These are phyloP conservation scores for Curvularia spicifera DNA, from an alignment of 2,329 filamentous ascomycete genomes.

Conservation along the genomic window DNA sequence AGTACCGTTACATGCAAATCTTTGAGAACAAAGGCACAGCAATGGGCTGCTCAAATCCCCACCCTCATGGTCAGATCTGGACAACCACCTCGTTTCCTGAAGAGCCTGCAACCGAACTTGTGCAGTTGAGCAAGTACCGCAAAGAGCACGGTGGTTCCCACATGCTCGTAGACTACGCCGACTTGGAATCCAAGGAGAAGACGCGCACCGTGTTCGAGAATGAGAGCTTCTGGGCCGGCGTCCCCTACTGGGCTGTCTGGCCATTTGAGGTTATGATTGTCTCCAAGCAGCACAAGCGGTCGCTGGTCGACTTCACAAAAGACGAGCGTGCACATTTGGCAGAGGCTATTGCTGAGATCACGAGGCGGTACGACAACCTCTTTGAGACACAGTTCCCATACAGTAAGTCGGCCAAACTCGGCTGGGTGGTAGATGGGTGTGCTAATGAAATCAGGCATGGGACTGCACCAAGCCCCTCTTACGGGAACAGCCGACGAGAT, in stretches of 20 bases:
- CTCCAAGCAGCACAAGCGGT: conserved; percentile 81
- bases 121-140: conserved; percentile 79
- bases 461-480: conserved; percentile 92
- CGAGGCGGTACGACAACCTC: conserved; percentile 91
- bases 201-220: conserved; percentile 93
- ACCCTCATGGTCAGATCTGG: conserved; percentile 97
- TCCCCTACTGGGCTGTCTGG: conserved; percentile 98
- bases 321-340: conserved; percentile 77
- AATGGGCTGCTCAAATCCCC: conserved; percentile 98
- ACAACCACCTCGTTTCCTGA: conserved; percentile 90
- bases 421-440: neutral
- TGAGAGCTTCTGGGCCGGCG: conserved; percentile 80
- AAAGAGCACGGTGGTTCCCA: conserved; percentile 74
- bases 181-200: conserved; percentile 78
- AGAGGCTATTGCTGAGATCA: conserved; percentile 84
- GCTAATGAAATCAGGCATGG: conserved; percentile 67
- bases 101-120: conserved; percentile 81
- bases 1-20: conserved; percentile 97
- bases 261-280: conserved; percentile 94
- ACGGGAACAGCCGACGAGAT: conserved; percentile 81
- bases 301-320: conserved; percentile 78
- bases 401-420: conserved; percentile 61
- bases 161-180: conserved; percentile 84
- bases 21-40: conserved; percentile 98
- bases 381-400: conserved; percentile 98